These are phyloP conservation scores for Fraxinus paxiana DNA, from an alignment of 305 asterid genomes.

Conservation along the genomic window DNA sequence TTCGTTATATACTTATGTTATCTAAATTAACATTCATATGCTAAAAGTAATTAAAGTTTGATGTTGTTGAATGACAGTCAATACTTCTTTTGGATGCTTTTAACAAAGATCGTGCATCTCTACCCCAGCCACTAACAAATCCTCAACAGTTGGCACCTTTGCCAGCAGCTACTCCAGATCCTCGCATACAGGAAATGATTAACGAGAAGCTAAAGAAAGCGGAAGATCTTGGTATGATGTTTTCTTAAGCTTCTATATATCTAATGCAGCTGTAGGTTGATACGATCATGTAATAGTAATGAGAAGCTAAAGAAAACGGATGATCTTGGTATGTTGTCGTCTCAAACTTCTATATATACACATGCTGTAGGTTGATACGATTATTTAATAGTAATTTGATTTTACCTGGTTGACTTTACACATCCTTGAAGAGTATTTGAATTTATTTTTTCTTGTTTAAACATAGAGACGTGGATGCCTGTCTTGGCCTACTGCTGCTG, in stretches of 20 bases:
- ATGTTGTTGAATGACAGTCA: constrained; percentile 48
- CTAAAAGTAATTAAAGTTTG: background rate
- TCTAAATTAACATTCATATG: background rate
- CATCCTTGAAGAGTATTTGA: background rate
- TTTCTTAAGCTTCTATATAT: constrained; percentile 13
- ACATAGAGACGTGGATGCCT: background rate
- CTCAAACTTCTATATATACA: constrained; percentile 4
- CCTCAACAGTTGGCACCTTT: constrained; percentile 51
- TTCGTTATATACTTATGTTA: background rate
- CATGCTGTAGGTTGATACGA: background rate
- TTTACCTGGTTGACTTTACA: background rate
- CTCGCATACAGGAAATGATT: constrained; percentile 77
- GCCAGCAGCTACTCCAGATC: constrained; percentile 68
- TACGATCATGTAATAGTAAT: constrained; percentile 19
- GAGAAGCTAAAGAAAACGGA: constrained; percentile 83
- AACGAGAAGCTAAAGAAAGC: constrained; percentile 84
- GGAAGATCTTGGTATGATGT: constrained; percentile 73
- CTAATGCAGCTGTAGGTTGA: background rate
- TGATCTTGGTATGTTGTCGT: constrained; percentile 60
- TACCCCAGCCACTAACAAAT: constrained; percentile 76
- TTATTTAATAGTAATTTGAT: background rate
- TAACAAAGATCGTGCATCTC: constrained; percentile 85
- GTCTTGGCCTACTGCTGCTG: constrained; percentile 1
- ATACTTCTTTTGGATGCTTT: constrained; percentile 93
- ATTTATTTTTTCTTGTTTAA: background rate